Base-by-base conservation (phyloP, 768 basidiomycete species). In the Austroboletus festivus region DNA sequence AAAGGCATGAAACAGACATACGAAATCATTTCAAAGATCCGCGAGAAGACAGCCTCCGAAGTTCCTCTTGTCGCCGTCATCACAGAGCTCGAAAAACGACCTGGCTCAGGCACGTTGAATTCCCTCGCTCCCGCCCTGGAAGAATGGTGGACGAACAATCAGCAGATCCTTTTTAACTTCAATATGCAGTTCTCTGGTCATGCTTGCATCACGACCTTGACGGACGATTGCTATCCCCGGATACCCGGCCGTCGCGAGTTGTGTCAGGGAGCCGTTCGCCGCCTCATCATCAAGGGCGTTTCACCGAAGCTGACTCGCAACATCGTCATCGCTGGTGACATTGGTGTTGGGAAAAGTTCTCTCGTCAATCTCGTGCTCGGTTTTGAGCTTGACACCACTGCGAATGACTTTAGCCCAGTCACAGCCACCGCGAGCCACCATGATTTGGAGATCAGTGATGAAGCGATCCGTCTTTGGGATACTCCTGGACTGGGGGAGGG, bases 111-210 rank as follows among this genome's bases (percentile, higher is more conserved):
- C 22, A 15, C 16, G 2, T 38, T 55, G 11, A 47, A 57, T 19
- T 11, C 31, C 15, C 50, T 61, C 46, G 42, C 58, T 6, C 24
- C 47, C 2, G 64, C 65, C 19, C 70, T 71, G 62, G 65, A 67
- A 0, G 56, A 61, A 23, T 76, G 74, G 74, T 75, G 73, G 73
- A 46, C 42, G 22, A 48, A 50, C 48, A 74, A 74, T 39, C 38
- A 59, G 21, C 13, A 22, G 8, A 18, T 28, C 0, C 71, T 75
- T 45, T 46, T 44, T 21, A 38, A 50, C 4, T 56, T 61, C 44
- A 52, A 51, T n/a, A 76, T 76, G 59, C 3, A 23, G 10, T 73
- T 72, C 22, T 52, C 59, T 6, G 68, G 40, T 9, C 59, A 60
- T 21, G 59, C 58, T 30, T 60, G 58, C 51, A 24, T 60, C 47